A percentile compares a stretch with the other conserved stretches of the same genome.
Evolutionary conservation across 306 rosid genomes (phyloP).

Genomic region (Quercus aquifolioides): DNA sequence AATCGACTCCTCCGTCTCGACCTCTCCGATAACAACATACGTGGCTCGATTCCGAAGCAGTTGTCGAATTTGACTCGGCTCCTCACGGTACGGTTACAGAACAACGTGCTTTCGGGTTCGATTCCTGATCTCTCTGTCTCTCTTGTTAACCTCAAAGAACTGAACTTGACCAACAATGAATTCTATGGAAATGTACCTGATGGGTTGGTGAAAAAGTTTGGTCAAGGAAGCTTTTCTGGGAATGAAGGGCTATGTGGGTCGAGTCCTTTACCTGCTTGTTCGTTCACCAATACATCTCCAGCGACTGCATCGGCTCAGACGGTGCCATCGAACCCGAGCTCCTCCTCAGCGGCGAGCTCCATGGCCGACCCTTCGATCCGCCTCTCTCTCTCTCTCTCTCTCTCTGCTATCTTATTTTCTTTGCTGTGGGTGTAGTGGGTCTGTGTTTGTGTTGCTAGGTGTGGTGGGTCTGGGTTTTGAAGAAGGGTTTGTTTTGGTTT

Average conservation of each 20-base stretch:
- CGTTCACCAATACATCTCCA: slow-evolving; percentile 37
- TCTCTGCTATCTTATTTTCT: no score
- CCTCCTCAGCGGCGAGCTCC: slow-evolving; percentile 8
- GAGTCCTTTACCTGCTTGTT: slow-evolving; percentile 56
- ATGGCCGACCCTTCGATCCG: no score
- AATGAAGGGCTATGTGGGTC: slow-evolving; percentile 84
- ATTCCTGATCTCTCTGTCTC: slow-evolving; percentile 64
- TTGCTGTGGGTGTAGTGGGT: no score
- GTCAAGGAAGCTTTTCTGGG: slow-evolving; percentile 59
- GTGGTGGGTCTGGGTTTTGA: no score
- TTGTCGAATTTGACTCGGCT: slow-evolving; percentile 43
- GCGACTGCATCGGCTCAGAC: slow-evolving; percentile 32
- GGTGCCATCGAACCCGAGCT: slow-evolving; percentile 78
- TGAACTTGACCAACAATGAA: slow-evolving; percentile 77
- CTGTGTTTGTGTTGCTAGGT: no score
- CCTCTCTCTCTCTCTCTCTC: no score
- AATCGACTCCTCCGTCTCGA: slow-evolving; percentile 66
- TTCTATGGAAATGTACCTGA: slow-evolving; percentile 60
- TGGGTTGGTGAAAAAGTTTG: slow-evolving; percentile 55
- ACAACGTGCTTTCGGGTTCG: slow-evolving; percentile 67
- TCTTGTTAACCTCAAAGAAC: slow-evolving; percentile 49
- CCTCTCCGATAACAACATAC: slow-evolving; percentile 83
- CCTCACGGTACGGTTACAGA: slow-evolving; percentile 70
- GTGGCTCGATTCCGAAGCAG: slow-evolving; percentile 50
- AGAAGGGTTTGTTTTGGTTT: no score